Percentiles rank a stretch among this genome's conserved stretches.
These are phyloP conservation scores for Acacia acuminata DNA, from an alignment of 306 rosid species.

Conservation along the genomic window DNA sequence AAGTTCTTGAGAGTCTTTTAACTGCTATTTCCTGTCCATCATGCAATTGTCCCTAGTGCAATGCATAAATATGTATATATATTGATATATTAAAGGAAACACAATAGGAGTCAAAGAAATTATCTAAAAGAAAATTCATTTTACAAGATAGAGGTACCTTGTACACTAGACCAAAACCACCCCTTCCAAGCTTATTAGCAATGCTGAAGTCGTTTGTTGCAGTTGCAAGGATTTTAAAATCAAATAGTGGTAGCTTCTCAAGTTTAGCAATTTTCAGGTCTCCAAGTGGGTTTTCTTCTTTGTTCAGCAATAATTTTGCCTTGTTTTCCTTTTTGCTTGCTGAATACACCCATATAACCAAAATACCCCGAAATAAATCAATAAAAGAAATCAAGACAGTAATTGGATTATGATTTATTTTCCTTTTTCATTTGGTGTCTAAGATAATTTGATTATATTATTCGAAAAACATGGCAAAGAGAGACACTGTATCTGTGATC, in stretches of 20 bases:
- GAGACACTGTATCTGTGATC: background rate
- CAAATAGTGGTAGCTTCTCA: background rate
- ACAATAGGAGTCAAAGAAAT: background rate
- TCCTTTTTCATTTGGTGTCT: background rate
- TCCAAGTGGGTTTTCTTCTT: background rate
- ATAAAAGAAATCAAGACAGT: background rate
- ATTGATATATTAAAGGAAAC: background rate
- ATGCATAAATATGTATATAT: background rate
- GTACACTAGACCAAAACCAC: background rate
- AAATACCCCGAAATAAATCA: background rate
- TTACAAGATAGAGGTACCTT: background rate
- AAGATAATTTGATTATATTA: background rate
- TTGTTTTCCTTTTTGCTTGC: background rate
- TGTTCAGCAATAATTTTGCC: background rate
- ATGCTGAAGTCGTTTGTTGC: background rate
- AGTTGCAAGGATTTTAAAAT: background rate
- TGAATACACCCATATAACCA: background rate
- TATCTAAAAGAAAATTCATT: background rate
- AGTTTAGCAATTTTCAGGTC: background rate
- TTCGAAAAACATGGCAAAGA: background rate
- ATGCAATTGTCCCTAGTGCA: background rate
- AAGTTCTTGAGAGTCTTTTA: background rate
- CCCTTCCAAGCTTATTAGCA: background rate
- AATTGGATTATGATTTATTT: background rate
- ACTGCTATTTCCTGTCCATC: constrained; percentile 8